Evolutionary conservation across 169 alveolate species (phyloP).

Genomic region (Eimeria nieschulzi): DNA sequence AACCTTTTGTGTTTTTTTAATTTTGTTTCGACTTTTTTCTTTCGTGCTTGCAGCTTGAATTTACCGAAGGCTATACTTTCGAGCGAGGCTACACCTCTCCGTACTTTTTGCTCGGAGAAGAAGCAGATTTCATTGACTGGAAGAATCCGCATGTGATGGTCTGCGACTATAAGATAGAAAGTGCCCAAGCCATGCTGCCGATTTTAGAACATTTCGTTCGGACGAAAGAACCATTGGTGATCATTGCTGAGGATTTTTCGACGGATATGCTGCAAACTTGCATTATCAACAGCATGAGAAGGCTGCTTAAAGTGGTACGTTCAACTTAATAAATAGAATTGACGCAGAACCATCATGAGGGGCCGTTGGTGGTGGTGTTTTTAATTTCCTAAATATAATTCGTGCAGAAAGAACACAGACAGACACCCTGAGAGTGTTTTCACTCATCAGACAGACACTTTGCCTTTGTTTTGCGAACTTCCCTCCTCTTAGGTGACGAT

Average conservation of each 20-base stretch:
- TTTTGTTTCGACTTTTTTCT: background rate
- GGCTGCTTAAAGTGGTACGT: conserved; percentile 87
- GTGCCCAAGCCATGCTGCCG: conserved; percentile 86
- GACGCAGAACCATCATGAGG: too few relatives aligned
- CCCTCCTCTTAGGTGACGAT: conserved; percentile 83
- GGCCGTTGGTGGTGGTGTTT: too few relatives aligned
- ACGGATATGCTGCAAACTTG: conserved; percentile 89
- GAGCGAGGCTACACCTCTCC: conserved; percentile 90
- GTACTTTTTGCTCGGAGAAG: conserved; percentile 88
- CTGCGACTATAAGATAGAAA: conserved; percentile 87
- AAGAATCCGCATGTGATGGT: conserved; percentile 84
- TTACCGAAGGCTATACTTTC: conserved; percentile 90
- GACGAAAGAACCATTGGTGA: conserved; percentile 85
- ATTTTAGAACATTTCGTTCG: conserved; percentile 88
- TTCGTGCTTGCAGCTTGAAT: conserved; percentile 82
- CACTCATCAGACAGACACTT: too few relatives aligned
- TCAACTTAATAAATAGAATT: too few relatives aligned
- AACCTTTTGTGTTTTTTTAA: background rate
- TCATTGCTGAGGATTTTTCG: conserved; percentile 91
- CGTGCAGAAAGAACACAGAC: too few relatives aligned
- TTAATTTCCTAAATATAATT: too few relatives aligned
- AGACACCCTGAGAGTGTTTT: too few relatives aligned
- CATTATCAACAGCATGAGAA: conserved; percentile 88
- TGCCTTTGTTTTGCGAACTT: background rate
- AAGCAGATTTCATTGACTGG: conserved; percentile 88